A percentile compares a stretch with the other conserved stretches of the same genome.
Conservation (phyloP, 2,329 filamentous ascomycete species). For the Teratosphaeria nubilosa region DNA sequence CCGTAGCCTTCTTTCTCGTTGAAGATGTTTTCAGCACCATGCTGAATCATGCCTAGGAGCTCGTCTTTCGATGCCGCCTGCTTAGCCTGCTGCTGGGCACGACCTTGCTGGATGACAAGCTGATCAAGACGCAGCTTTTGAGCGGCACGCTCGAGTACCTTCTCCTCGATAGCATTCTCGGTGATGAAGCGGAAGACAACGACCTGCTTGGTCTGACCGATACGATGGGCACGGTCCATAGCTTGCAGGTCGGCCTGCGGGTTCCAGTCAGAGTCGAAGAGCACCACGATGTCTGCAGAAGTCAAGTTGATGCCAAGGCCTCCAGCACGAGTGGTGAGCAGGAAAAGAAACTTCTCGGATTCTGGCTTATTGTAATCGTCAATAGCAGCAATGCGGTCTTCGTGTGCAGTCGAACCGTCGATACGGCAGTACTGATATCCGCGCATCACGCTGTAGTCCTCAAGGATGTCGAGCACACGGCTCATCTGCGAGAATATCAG, state of each 20-base stretch:
- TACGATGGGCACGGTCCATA: constrained; percentile 97
- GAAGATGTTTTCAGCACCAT: constrained; percentile 94
- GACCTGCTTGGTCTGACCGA: constrained; percentile 97
- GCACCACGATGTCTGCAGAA: constrained; percentile 84
- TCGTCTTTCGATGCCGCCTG: constrained; percentile 93
- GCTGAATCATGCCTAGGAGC: constrained; percentile 94
- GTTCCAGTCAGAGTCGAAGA: constrained; percentile 98
- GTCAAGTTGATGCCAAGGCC: constrained; percentile 96
- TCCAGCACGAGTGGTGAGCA: constrained; percentile 90
- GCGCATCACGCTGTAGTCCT: constrained; percentile 96
- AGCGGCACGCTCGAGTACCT: constrained; percentile 89
- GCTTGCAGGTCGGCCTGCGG: constrained; percentile 96
- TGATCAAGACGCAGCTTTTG: constrained; percentile 95
- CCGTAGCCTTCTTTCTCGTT: constrained; percentile 56
- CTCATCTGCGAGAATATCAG: constrained; percentile 99
- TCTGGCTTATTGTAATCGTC: constrained; percentile 96
- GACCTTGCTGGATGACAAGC: constrained; percentile 94
- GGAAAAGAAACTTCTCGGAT: constrained; percentile 93
- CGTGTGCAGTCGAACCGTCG: constrained; percentile 90
- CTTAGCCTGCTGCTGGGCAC: constrained; percentile 81
- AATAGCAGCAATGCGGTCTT: constrained; percentile 94
- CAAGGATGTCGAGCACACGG: constrained; percentile 87
- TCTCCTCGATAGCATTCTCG: constrained; percentile 96
- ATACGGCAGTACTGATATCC: constrained; percentile 95
- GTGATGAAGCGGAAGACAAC: constrained; percentile 95